Evolutionary conservation across 2,329 filamentous ascomycete species (phyloP).

Genomic region (Pseudocercospora pini-densiflorae): DNA sequence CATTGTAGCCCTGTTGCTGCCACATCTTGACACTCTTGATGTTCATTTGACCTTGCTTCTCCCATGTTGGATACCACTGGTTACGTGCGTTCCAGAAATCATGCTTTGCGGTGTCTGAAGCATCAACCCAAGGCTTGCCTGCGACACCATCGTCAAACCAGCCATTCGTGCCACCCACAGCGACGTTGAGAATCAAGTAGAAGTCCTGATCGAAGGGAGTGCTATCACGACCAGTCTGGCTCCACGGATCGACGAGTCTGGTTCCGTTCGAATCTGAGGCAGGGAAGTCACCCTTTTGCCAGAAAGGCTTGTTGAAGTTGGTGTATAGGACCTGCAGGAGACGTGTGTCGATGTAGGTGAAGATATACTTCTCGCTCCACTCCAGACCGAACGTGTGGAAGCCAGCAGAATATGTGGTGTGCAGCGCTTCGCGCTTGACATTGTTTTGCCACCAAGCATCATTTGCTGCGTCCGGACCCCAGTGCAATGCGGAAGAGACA

Average conservation of each 20-base stretch:
- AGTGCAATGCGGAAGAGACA: conserved; percentile 78
- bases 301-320: conserved; percentile 51
- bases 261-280: conserved; percentile 42
- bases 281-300: conserved; percentile 45
- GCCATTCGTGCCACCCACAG: conserved; percentile 54
- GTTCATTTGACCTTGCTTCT: conserved; percentile 45
- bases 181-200: conserved; percentile 48
- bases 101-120: conserved; percentile 65
- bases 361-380: conserved; percentile 87
- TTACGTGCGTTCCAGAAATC: conserved; percentile 71
- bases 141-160: conserved; percentile 78
- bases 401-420: conserved; percentile 70
- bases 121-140: conserved; percentile 80
- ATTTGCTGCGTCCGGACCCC: conserved; percentile 73
- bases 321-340: conserved; percentile 81
- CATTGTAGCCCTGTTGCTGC: conserved; percentile 55
- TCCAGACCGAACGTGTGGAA: conserved; percentile 83
- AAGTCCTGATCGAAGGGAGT: conserved; percentile 50
- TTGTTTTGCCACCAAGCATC: conserved; percentile 86
- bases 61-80: conserved; percentile 45
- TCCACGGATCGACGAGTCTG: conserved; percentile 44
- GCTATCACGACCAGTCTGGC: conserved; percentile 40
- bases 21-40: conserved; percentile 51
- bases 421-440: conserved; percentile 73
- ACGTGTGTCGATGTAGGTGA: conserved; percentile 82